These are phyloP conservation scores for Euphorbia pulcherrima DNA, from an alignment of 345 rosid genomes.

Conservation along the genomic window DNA sequence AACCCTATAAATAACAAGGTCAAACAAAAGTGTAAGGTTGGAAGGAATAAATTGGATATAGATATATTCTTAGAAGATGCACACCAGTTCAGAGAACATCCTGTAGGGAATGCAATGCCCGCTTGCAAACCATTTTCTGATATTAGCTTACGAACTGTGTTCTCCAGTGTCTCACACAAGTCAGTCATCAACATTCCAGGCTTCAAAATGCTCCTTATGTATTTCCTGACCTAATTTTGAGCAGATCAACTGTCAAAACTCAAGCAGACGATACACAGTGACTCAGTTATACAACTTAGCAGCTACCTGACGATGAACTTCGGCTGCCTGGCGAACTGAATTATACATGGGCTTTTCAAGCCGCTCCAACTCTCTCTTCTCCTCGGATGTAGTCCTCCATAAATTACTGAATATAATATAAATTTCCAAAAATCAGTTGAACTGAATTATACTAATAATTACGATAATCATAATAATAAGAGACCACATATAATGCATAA, in stretches of 20 bases:
- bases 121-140: conserved; percentile 92
- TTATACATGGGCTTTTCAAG: conserved; percentile 75
- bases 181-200: conserved; percentile 96
- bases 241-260: conserved; percentile 1
- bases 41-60: neutral
- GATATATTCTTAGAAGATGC: neutral
- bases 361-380: conserved; percentile 91
- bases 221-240: conserved; percentile 62
- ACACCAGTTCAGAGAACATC: conserved; percentile 93
- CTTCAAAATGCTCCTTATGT: conserved; percentile 69
- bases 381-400: conserved; percentile 95
- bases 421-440: neutral
- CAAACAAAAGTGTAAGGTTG: conserved; percentile 18
- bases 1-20: conserved; percentile 49
- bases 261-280: conserved; percentile 1
- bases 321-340: conserved; percentile 94
- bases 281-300: neutral
- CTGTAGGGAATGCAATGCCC: conserved; percentile 97
- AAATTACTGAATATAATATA: conserved; percentile 49
- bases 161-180: conserved; percentile 83
- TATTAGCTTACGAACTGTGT: conserved; percentile 83
- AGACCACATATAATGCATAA: neutral
- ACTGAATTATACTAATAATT: too few relatives aligned
- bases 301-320: conserved; percentile 93
- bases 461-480: neutral